Base-by-base conservation (phyloP, 345 rosid genomes). In the Cochlearia excelsa region DNA sequence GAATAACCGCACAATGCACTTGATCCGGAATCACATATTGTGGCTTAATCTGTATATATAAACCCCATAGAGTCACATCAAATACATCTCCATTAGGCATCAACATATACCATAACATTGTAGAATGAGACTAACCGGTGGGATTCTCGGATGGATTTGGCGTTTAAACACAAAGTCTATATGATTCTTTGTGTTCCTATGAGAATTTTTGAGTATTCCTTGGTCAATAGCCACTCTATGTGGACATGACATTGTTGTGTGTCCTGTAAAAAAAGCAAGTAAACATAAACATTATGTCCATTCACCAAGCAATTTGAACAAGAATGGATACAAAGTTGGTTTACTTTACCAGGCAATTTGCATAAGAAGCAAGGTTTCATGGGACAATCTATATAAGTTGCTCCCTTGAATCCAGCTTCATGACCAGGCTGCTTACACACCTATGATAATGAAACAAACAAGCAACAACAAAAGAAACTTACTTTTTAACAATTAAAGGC, bases 321-420 rank as follows among this genome's bases (percentile, higher is more conserved):
- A 51, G 39, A 5, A 37, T 26, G 7, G 26, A 62, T n/a, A 26
- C 44, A 28, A 43, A 67, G 51, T 16, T 26, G 7, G 0, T 6
- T 28, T 3, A n/a, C 3, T 37, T 43, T 33, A 92, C 99, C 97
- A 6, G 97, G 99, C 91, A 83, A 77, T 83, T 89, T 93, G 75
- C 99, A 93, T 69, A 93, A 82, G 64, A 89, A 93, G 66, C 97
- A 93, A 28, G 97, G 97, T 51, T 89, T 93, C 97, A 84, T 93
- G 2, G 97, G 97, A 70, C 97, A 93, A 69, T 89, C 95, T 11
- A 93, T 79, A 65, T 92, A 88, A 0, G 97, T 86, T 7, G 98
- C 98, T 27, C 98, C 98, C 66, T 79, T 86, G 60, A 92, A 88
- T 7, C 97, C 98, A 1, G 99, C 97, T 76, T 93, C 95, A 70